Evolutionary conservation across 2,329 filamentous ascomycete genomes (phyloP).

Genomic region (Alternaria sp.): DNA sequence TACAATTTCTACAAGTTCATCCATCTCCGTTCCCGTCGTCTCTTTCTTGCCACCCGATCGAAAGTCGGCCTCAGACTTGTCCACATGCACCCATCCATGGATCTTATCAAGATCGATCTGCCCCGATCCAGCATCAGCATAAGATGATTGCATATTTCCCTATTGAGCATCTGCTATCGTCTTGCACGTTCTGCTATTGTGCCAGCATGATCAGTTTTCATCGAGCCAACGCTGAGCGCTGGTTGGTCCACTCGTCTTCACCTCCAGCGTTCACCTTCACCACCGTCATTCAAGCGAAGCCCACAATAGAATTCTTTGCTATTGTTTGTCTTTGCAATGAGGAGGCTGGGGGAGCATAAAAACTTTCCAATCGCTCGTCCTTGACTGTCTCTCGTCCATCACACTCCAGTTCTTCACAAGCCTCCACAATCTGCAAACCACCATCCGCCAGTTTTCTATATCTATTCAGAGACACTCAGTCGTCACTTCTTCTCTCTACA

Average conservation of each 20-base stretch:
- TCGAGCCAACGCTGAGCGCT: neutral
- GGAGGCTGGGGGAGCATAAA: neutral
- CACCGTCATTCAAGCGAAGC: slow-evolving; percentile 8
- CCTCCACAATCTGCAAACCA: neutral
- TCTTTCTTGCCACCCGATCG: neutral
- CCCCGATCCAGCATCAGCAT: neutral
- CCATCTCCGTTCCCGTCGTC: neutral
- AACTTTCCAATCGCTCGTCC: neutral
- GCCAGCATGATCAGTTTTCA: neutral
- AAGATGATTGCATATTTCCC: neutral
- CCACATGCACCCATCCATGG: neutral
- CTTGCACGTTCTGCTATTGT: neutral
- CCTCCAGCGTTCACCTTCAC: slow-evolving; percentile 22
- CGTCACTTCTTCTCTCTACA: neutral
- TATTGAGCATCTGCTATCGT: neutral
- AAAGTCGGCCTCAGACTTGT: neutral
- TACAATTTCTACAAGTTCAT: neutral
- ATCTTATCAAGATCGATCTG: neutral
- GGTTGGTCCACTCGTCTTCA: slow-evolving; percentile 2
- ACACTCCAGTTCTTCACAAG: neutral
- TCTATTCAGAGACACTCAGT: neutral
- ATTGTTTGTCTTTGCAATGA: slow-evolving; percentile 4
- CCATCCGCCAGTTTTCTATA: neutral
- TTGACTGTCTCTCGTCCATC: neutral
- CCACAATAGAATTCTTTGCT: slow-evolving; percentile 8